Evolutionary conservation across 257 asterid genomes (phyloP), one percentile per base, ranked within the genome.

Genomic region (Solanum bukasovii): DNA sequence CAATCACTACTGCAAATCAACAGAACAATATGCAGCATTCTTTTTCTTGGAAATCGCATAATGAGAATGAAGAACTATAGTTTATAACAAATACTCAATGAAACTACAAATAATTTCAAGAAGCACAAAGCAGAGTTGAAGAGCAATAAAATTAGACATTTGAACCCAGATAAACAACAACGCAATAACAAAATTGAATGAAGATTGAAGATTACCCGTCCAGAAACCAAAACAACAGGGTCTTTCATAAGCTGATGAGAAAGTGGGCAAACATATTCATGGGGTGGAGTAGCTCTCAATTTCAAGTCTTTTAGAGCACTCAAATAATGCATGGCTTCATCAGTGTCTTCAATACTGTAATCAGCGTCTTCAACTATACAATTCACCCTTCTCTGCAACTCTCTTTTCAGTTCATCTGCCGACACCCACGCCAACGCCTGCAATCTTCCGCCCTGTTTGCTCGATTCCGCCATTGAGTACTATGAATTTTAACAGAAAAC

Each of bases 191-290:
- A 42, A 42, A 42, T 42, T 42, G 35, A 72, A 72, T 25, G 25
- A 34, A 74, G 31, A 33, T 13, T 46, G 20, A 46, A 72, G 79
- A 18, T n/a, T 33, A 94, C 98, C 96, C 79, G 93, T 59, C 95
- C 96, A 84, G 98, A 90, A 33, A 93, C 91, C 25, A 92, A 52
- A 16, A 92, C 91, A 87, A 94, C 98, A 87, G 98, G 96, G 37
- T 94, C 92, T 8, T 81, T 87, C 94, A 94, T 92, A 77, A 93
- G 74, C 68, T 85, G 40, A 61, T 90, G 93, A 79, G 96, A 92
- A 73, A 94, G 84, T 12, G 98, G 93, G 74, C 96, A 94, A 68
- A 44, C 68, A 77, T 92, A 91, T 89, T 92, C 94, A 11, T 42
- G 73, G 23, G 96, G 96, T 6, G 90, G 87, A 72, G 37, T 4